These are phyloP conservation scores for Paecilomyces variotii DNA, from an alignment of 2,329 filamentous ascomycete genomes.

Conservation along the genomic window DNA sequence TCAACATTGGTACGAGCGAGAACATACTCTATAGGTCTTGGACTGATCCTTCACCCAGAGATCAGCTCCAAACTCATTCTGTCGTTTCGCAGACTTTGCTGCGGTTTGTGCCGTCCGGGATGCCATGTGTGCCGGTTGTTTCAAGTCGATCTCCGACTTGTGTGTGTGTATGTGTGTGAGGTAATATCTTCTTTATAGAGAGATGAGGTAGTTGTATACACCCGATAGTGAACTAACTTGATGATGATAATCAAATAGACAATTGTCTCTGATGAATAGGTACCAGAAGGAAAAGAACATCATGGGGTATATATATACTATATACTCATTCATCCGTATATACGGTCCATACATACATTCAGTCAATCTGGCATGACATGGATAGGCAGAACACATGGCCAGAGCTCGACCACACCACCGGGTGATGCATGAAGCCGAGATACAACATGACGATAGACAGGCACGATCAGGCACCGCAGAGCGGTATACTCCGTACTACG, in stretches of 20 bases:
- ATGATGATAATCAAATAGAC: not conserved
- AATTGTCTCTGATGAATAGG: not conserved
- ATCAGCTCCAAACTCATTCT: constrained; percentile 29
- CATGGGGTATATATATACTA: not conserved
- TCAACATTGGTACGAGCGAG: not conserved
- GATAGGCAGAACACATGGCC: not conserved
- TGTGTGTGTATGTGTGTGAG: not conserved
- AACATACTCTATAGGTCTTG: constrained; percentile 16
- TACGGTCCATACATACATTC: not conserved
- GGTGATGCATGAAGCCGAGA: not conserved
- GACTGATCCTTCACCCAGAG: constrained; percentile 23
- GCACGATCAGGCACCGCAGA: not conserved
- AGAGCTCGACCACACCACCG: not conserved
- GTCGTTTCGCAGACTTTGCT: not conserved
- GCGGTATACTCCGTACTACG: not conserved
- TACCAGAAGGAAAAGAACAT: not conserved
- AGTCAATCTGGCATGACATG: not conserved
- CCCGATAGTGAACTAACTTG: not conserved
- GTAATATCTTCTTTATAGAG: not conserved
- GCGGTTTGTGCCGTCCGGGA: not conserved
- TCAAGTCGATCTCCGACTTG: not conserved
- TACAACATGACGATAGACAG: not conserved
- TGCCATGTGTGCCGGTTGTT: not conserved
- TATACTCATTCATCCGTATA: not conserved
- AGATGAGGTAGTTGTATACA: not conserved